Percentiles rank a stretch among this genome's conserved stretches.
Conservation (phyloP, 305 asterid species). For the Ruellia speciosa region DNA sequence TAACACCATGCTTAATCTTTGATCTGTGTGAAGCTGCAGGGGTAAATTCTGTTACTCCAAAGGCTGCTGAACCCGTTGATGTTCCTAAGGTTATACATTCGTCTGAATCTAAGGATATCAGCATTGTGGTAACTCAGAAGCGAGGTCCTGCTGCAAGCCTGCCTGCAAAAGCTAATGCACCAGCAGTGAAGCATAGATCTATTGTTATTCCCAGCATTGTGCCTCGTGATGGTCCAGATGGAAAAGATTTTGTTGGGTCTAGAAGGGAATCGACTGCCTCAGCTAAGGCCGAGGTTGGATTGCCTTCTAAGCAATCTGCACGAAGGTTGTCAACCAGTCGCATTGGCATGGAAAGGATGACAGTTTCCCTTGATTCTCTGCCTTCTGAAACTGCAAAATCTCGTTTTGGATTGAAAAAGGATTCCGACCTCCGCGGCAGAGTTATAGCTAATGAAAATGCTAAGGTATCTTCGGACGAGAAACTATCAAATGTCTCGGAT, state of each 20-base stretch:
- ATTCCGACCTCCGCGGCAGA: slow-evolving; percentile 34
- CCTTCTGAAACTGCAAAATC: slow-evolving; percentile 29
- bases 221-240: slow-evolving; percentile 59
- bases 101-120: slow-evolving; percentile 47
- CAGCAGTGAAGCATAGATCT: slow-evolving; percentile 38
- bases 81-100: slow-evolving; percentile 40
- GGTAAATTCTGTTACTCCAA: slow-evolving; percentile 44
- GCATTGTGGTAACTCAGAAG: slow-evolving; percentile 43
- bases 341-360: slow-evolving; percentile 51
- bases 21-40: slow-evolving; percentile 53
- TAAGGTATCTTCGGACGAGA: slow-evolving; percentile 47
- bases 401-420: slow-evolving; percentile 36
- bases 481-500: slow-evolving; percentile 2
- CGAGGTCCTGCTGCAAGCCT: slow-evolving; percentile 37
- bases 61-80: slow-evolving; percentile 34
- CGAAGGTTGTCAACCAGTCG: slow-evolving; percentile 48
- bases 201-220: slow-evolving; percentile 51
- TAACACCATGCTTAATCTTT: slow-evolving; percentile 10
- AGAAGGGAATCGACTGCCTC: slow-evolving; percentile 54
- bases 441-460: slow-evolving; percentile 37
- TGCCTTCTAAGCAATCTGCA: slow-evolving; percentile 37
- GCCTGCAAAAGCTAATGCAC: slow-evolving; percentile 41
- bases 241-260: slow-evolving; percentile 42
- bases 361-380: slow-evolving; percentile 40
- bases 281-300: slow-evolving; percentile 31